phyloP scores from a whole-genome alignment of 1,139 yeast genomes.

The Blastobotrys malaysiensis region DNA sequence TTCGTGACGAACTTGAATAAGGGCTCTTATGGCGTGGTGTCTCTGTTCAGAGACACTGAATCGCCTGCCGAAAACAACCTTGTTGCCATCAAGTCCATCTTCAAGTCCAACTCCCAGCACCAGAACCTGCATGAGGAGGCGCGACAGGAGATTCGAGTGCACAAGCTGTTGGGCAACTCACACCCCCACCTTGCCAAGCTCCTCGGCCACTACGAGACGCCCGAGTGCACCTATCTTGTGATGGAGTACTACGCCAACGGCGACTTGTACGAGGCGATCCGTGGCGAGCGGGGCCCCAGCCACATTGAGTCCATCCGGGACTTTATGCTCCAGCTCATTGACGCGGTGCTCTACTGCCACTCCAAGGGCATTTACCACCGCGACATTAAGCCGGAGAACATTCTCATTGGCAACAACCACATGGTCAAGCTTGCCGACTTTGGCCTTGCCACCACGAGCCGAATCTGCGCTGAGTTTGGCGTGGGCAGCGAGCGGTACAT shows the following conservation, averaged over 20 bases:
- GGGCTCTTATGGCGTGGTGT: conserved; percentile 91
- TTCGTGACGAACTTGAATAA: conserved; percentile 77
- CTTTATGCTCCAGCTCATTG: conserved; percentile 69
- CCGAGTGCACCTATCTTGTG: conserved; percentile 48
- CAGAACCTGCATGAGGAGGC: conserved; percentile 45
- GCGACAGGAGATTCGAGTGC: conserved; percentile 71
- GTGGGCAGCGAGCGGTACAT: conserved; percentile 93
- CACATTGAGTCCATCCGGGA: conserved; percentile 58
- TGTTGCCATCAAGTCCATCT: conserved; percentile 82
- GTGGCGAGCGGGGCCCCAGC: conserved; percentile 67
- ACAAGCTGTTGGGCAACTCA: conserved; percentile 55
- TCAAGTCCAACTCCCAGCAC: conserved; percentile 19
- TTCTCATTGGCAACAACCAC: conserved; percentile 62
- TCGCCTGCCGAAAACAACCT: conserved; percentile 39
- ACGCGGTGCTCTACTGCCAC: conserved; percentile 77
- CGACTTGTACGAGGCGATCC: conserved; percentile 89
- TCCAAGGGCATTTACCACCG: conserved; percentile 70
- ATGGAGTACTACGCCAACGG: conserved; percentile 89
- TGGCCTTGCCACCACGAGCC: conserved; percentile 78
- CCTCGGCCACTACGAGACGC: conserved; percentile 69
- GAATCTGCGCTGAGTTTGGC: conserved; percentile 69
- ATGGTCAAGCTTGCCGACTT: conserved; percentile 81
- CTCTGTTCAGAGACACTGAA: conserved; percentile 69
- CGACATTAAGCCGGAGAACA: conserved; percentile 87
- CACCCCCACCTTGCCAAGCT: conserved; percentile 62